Evolutionary conservation across 2,329 filamentous ascomycete genomes (phyloP).

Genomic region (Stachybotrys chlorohalonatus): DNA sequence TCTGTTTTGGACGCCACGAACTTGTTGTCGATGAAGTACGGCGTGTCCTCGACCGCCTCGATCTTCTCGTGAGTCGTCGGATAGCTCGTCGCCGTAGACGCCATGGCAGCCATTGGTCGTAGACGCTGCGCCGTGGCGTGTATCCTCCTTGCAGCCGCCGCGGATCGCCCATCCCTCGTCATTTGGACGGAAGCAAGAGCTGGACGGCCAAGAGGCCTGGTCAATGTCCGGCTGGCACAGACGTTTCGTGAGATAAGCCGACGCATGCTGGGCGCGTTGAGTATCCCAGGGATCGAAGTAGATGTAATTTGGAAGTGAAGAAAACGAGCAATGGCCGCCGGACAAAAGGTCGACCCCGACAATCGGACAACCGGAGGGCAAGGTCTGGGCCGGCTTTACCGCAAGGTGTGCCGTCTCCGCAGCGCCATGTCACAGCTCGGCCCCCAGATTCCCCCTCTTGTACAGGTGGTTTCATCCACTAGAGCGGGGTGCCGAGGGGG

Average conservation of each 20-base stretch:
- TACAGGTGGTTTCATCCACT: neutral
- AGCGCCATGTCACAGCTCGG: neutral
- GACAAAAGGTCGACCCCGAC: neutral
- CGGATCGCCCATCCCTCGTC: slow-evolving; percentile 21
- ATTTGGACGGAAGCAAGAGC: slow-evolving; percentile 22
- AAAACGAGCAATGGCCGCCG: neutral
- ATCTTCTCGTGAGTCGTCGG: slow-evolving; percentile 67
- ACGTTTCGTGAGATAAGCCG: slow-evolving; percentile 32
- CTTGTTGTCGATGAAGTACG: slow-evolving; percentile 75
- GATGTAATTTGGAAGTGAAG: neutral
- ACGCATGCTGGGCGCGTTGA: slow-evolving; percentile 28
- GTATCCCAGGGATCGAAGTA: neutral
- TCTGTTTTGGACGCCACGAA: slow-evolving; percentile 60
- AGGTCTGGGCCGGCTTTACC: neutral
- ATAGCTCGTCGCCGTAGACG: slow-evolving; percentile 51
- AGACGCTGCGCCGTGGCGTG: slow-evolving; percentile 49
- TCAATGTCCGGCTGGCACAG: slow-evolving; percentile 21
- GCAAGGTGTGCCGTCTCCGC: too few relatives aligned
- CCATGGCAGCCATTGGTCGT: slow-evolving; percentile 40
- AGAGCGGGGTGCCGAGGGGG: neutral
- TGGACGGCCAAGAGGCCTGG: slow-evolving; percentile 13
- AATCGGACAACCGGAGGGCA: neutral
- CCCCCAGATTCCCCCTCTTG: neutral
- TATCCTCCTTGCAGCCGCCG: slow-evolving; percentile 40
- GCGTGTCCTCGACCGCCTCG: slow-evolving; percentile 57